Conservation (phyloP, 2,329 filamentous ascomycete species). For the Ophiocordyceps robertsii region DNA sequence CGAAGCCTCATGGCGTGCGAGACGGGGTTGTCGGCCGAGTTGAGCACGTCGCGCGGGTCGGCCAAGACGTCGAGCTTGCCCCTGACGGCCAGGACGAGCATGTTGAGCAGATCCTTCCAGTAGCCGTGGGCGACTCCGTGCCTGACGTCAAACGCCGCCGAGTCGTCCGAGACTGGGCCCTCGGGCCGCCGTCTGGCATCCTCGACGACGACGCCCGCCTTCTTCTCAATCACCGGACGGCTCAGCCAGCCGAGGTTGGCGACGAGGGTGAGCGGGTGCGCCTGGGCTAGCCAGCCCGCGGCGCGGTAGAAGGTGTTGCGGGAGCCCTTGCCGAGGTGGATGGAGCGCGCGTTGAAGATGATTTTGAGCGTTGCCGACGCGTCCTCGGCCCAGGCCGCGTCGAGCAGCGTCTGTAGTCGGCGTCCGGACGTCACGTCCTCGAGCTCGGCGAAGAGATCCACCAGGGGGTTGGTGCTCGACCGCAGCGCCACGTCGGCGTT, state of each 20-base stretch:
- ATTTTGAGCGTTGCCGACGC: constrained; percentile 38
- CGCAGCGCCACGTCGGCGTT: constrained; percentile 35
- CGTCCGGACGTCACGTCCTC: constrained; percentile 23
- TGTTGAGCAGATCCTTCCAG: constrained; percentile 48
- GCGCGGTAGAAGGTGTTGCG: constrained; percentile 34
- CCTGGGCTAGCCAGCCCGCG: constrained; percentile 40
- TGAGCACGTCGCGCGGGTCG: constrained; percentile 26
- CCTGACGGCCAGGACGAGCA: constrained; percentile 37
- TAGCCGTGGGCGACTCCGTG: constrained; percentile 43
- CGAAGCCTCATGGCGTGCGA: not conserved
- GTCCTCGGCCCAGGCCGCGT: constrained; percentile 35
- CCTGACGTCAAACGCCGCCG: constrained; percentile 23
- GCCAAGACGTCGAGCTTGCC: constrained; percentile 27
- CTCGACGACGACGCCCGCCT: no score
- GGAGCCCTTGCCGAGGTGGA: constrained; percentile 43
- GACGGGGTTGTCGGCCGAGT: constrained; percentile 17
- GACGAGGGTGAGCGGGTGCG: constrained; percentile 40
- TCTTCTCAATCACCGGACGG: constrained; percentile 42
- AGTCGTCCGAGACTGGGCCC: no score
- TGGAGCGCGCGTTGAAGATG: constrained; percentile 47
- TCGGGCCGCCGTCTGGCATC: no score
- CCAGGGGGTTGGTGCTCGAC: constrained; percentile 29
- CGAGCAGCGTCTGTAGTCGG: constrained; percentile 17
- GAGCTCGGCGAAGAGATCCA: constrained; percentile 42
- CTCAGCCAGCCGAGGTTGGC: constrained; percentile 41